Base-by-base conservation (phyloP, 2,329 filamentous ascomycete genomes). In the Xylaria polymorpha region DNA sequence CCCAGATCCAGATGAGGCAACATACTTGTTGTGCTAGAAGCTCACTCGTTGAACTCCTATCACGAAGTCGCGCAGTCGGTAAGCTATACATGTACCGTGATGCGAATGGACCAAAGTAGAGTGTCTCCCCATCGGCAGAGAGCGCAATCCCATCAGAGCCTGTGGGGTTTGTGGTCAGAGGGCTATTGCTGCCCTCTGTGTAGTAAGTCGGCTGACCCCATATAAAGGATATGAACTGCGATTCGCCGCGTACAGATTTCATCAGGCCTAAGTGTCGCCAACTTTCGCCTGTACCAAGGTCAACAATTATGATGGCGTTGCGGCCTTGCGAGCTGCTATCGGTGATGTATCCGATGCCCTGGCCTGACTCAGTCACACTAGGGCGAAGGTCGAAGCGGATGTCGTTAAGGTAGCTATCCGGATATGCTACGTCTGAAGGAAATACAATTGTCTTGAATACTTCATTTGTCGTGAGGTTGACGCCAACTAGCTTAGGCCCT, bases 311-410 rank as follows among this genome's bases (percentile, higher is more conserved):
- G 63, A 87, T 81, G 3, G 81, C 85, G 63, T 84, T 86, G 43
- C 82, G 81, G 44, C 85, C 84, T 74, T 85, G 83, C 53, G 74
- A 74, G 55, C 79, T 83, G 41, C 81, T 83, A 71, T 87, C 85
- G 29, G 85, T 86, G 73, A 87, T 86, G 74, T 87, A 87, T 0
- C 84, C 85, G 15, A 86, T 73, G 20, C 85, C 85, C 35, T 81
- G 71, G 3, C 84, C 84, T 2, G 79, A 79, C 15, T 76, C 69
- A 0, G 82, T 83, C 7, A 84, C 41, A 20, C 75, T 74, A 2
- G 81, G 61, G 15, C 81, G 80, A n/a, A 86, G 79, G 71, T 88
- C 85, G 75, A 88, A 84, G 59, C 85, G 83, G 9, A 87, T 79
- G 69, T 87, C 85, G 73, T 87, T 87, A 43, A 86, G 80, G 69